Evolutionary conservation across 352 stramenopile species (phyloP).

Genomic region (Phytophthora colocasiae): DNA sequence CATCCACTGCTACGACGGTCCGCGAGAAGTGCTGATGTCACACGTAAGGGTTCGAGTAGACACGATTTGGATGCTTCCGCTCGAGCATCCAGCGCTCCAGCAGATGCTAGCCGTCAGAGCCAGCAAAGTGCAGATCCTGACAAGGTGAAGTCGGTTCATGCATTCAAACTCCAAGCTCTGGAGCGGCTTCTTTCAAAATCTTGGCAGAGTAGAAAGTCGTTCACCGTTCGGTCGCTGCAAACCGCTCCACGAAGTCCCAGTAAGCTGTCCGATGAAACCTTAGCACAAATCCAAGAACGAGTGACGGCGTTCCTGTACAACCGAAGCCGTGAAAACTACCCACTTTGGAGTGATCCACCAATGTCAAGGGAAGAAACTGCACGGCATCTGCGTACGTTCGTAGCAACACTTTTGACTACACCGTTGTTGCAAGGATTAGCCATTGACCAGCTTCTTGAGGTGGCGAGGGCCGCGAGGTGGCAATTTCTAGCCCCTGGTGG

Average conservation of each 20-base stretch:
- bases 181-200: slow-evolving; percentile 48
- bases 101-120: slow-evolving; percentile 6
- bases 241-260: background rate
- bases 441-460: slow-evolving; percentile 65
- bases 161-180: slow-evolving; percentile 68
- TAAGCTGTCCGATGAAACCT: slow-evolving; percentile 38
- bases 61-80: background rate
- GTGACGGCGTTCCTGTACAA: slow-evolving; percentile 65
- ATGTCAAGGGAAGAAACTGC: slow-evolving; percentile 61
- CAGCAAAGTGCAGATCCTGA: slow-evolving; percentile 28
- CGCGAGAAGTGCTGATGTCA: slow-evolving; percentile 22
- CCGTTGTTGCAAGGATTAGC: slow-evolving; percentile 44
- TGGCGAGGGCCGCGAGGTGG: slow-evolving; percentile 50
- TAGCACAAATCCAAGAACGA: slow-evolving; percentile 58
- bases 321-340: slow-evolving; percentile 62
- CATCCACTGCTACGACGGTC: slow-evolving; percentile 7
- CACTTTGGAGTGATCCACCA: slow-evolving; percentile 59
- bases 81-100: slow-evolving; percentile 22
- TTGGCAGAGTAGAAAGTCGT: slow-evolving; percentile 26
- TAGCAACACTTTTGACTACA: slow-evolving; percentile 40
- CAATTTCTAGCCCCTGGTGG: slow-evolving; percentile 29
- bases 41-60: slow-evolving; percentile 1
- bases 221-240: slow-evolving; percentile 21
- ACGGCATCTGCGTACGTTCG: slow-evolving; percentile 42
- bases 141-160: slow-evolving; percentile 48